These are phyloP conservation scores for Candida buenavistaensis DNA, from an alignment of 1,139 yeast species.

Conservation along the genomic window DNA sequence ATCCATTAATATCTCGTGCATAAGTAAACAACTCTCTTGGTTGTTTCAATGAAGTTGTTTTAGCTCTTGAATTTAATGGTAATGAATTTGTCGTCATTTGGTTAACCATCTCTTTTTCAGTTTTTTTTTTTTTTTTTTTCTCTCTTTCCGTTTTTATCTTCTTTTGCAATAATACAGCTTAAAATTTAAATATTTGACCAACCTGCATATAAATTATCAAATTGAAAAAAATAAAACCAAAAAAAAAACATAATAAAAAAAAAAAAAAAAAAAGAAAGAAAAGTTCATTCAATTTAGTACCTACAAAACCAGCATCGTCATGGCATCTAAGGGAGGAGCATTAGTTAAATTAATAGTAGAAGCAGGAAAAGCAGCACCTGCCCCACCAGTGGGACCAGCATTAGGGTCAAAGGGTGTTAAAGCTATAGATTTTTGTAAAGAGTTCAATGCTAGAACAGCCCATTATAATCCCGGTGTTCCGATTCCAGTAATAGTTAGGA, in stretches of 20 bases:
- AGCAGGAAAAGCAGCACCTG: constrained; percentile 99
- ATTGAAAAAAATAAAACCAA: not conserved
- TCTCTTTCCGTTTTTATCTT: not conserved
- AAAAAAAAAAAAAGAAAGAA: not conserved
- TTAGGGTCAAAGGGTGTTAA: constrained; percentile 98
- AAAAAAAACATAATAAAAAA: not conserved
- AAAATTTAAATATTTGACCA: not conserved
- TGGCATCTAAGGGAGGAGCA: constrained; percentile 46
- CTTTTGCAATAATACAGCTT: not conserved
- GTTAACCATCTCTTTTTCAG: constrained; percentile 1
- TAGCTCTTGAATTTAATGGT: constrained; percentile 50
- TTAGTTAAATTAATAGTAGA: constrained; percentile 89
- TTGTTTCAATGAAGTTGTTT: constrained; percentile 60
- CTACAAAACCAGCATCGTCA: too few species aligned
- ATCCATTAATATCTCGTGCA: constrained; percentile 55
- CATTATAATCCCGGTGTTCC: constrained; percentile 83
- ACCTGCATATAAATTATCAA: not conserved
- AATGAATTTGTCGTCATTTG: constrained; percentile 29
- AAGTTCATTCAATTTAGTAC: not conserved
- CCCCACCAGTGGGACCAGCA: constrained; percentile 99
- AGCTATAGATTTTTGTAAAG: constrained; percentile 97
- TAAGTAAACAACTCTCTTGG: constrained; percentile 71
- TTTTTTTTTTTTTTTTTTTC: constrained; percentile 7
- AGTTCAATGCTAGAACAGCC: constrained; percentile 96
- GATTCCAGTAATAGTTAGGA: constrained; percentile 79